Evolutionary conservation across 2,329 filamentous ascomycete genomes (phyloP), one percentile per base, ranked within the genome.

Genomic region (Fusarium zealandicum): DNA sequence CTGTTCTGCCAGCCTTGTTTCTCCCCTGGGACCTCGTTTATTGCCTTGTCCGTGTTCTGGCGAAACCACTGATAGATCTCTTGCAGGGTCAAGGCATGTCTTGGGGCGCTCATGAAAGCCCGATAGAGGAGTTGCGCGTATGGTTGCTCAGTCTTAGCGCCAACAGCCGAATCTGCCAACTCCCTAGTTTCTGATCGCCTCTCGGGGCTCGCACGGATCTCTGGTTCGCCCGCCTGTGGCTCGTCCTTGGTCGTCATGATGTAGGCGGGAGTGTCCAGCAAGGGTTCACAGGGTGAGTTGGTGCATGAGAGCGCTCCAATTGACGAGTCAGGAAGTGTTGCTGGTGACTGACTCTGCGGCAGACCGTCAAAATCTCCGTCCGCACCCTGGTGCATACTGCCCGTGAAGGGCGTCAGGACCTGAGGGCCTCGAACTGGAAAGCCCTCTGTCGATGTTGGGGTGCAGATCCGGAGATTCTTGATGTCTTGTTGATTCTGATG

Each of bases 61-160:
- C 84, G 80, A 68, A 98, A 96, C 92, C 93, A 98, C 51, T 88
- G 81, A 73, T 98, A 98, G 51, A 98, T 90, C 47, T 96, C 88
- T 64, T 92, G 87, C 11, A 98, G 80, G 2, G 89, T 85, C 85
- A 97, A 89, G 17, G 84, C 86, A 57, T 89, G 82, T 5, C 80
- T 77, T 0, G 86, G 83, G 0, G 82, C 82, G 62, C 85, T 85
- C 76, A 87, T 83, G 16, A 98, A 82, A 1, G 92, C 92, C 44
- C 81, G 79, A 69, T 88, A 90, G 57, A 98, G 91, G 13, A 96
- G 82, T 66, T 89, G 82, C 0, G 93, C 92, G 69, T 98, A 98
- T 1, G 92, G 89, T 54, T 84, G 82, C 17, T 85, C 82, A 5
- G 68, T 65, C 42, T 73, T 73, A 8, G 54, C 38, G n/a, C 49